These are phyloP conservation scores for Naumovozyma castellii DNA, from an alignment of 805 yeast genomes.

Conservation along the genomic window DNA sequence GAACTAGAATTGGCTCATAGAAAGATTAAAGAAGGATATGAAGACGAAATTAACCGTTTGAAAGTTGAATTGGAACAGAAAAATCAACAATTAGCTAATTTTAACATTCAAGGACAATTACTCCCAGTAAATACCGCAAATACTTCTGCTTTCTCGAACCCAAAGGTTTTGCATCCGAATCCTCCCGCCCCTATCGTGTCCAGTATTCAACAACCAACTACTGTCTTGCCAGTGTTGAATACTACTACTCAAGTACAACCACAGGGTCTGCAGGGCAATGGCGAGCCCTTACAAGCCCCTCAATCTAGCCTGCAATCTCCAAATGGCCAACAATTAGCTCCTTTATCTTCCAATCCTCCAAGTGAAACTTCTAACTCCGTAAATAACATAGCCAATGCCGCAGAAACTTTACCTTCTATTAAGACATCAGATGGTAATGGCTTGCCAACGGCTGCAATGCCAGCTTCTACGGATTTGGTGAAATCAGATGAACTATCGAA, in stretches of 20 bases:
- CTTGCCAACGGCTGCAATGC: background rate
- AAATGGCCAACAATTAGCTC: constrained; percentile 5
- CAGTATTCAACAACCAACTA: constrained; percentile 8
- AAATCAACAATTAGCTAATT: constrained; percentile 44
- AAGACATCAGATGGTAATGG: background rate
- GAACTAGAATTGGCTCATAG: constrained; percentile 92
- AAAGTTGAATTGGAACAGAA: constrained; percentile 78
- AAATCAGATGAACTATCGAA: constrained; percentile 33
- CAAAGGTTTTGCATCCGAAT: constrained; percentile 23
- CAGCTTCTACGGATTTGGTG: constrained; percentile 17
- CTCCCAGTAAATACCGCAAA: too few relatives aligned
- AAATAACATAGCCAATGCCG: background rate
- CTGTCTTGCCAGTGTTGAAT: background rate
- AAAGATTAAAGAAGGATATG: constrained; percentile 90
- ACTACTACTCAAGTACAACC: constrained; percentile 6
- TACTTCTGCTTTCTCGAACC: too few relatives aligned
- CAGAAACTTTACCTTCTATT: background rate
- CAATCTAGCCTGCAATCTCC: constrained; percentile 1
- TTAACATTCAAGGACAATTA: constrained; percentile 22
- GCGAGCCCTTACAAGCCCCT: background rate
- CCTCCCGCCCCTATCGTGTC: constrained; percentile 12
- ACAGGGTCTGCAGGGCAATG: too few relatives aligned
- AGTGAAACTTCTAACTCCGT: background rate
- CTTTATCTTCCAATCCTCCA: constrained; percentile 2
- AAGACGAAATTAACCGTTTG: constrained; percentile 79